phyloP scores from a whole-genome alignment of 495 filamentous ascomycete genomes.

The Penicillium tannophilum region DNA sequence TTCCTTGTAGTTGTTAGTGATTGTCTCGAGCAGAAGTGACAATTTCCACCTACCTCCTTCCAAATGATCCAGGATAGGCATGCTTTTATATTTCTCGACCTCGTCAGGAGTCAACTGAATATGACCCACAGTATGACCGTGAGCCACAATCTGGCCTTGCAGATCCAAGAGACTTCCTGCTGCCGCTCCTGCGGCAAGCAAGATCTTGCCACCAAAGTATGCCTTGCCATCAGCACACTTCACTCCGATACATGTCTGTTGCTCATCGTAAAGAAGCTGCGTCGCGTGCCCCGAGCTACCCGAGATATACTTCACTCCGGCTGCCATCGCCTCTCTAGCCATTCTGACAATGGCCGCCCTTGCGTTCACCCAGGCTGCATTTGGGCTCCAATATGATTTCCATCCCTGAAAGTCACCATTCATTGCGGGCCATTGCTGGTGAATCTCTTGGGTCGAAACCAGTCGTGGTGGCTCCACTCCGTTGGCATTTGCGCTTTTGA shows the following conservation, averaged over 20 bases:
- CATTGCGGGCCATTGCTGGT: conserved; percentile 23
- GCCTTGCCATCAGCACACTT: not conserved
- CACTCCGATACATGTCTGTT: conserved; percentile 20
- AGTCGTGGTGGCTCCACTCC: conserved; percentile 6
- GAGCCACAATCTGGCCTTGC: conserved; percentile 31
- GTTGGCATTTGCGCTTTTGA: conserved; percentile 23
- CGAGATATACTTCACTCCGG: conserved; percentile 33
- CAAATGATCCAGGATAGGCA: conserved; percentile 15
- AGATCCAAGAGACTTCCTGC: conserved; percentile 36
- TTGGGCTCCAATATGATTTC: conserved; percentile 34
- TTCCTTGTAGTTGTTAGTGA: conserved; percentile 11
- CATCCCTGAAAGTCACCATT: conserved; percentile 31
- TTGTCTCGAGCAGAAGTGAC: no score
- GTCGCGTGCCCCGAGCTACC: conserved; percentile 24
- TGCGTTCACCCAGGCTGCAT: conserved; percentile 32
- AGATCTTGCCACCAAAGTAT: not conserved
- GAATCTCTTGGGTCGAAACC: conserved; percentile 10
- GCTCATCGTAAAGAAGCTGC: conserved; percentile 22
- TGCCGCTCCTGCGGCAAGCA: conserved; percentile 8
- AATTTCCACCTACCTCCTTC: conserved; percentile 7
- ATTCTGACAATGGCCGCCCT: conserved; percentile 29
- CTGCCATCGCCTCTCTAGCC: conserved; percentile 25
- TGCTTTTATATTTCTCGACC: conserved; percentile 17
- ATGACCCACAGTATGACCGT: conserved; percentile 29
- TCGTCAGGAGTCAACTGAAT: conserved; percentile 30